Evolutionary conservation across 108 stramenopile genomes (phyloP), one percentile per base, ranked within the genome.

Genomic region (Pseudonitzschia multiseries): DNA sequence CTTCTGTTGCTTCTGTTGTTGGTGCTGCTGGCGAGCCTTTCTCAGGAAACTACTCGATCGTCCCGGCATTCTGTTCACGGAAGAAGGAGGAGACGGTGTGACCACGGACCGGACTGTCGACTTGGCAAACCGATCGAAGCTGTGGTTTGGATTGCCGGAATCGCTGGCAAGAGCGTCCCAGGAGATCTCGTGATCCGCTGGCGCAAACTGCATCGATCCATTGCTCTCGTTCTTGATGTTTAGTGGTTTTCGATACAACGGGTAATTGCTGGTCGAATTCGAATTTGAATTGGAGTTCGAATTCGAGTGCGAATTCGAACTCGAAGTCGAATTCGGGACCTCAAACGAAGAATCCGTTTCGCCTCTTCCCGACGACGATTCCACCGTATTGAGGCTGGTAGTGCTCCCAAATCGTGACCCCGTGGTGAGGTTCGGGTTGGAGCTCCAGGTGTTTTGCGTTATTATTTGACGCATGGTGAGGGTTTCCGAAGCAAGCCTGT

Each of bases 341-440:
- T 62, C 61, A 40, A 62, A 62, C 18, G 61, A 62, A 14, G 61
- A 62, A 40, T 62, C 61, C 2, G 54, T 56, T 26, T 56, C 54
- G 24, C 54, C 54, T 24, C 54, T 56, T 13, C 22, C 20, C 22
- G 54, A 24, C 9, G 54, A 56, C 24, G 54, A 9, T 24, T 56
- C 54, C 21, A 56, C 10, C 26, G 22, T 56, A 20, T 24, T 24
- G 22, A 56, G 54, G 26, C 26, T 56, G 46, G 17, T 10, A 10
- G 8, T 48, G 46, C 17, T 18, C 1, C 46, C 46, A 18, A 10
- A 48, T 10, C 54, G 54, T 10, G 22, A 24, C 5, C 10, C 9
- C 2, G 0, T 56, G 54, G 2, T 56, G 4, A 9, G 22, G 22
- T 20, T 56, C 22, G 54, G 20, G 22, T 20, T 20, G 54, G 24